phyloP scores from a whole-genome alignment of 2,329 filamentous ascomycete species.

The Ophiostoma ulmi region DNA sequence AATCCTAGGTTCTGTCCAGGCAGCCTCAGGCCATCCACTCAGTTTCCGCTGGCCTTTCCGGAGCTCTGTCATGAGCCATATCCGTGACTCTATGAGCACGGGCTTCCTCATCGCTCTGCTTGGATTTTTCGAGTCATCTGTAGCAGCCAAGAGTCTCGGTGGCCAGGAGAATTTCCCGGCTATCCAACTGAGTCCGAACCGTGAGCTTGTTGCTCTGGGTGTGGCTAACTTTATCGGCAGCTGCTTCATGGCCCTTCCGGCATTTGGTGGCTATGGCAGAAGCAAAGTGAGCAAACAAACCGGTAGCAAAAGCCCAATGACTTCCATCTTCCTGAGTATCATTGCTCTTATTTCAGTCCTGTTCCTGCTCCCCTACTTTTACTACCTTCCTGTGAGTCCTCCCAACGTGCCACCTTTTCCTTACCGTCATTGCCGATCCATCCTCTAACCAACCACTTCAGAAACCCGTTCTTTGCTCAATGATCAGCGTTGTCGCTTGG shows the following conservation, averaged over 20 bases:
- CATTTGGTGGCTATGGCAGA: conserved; percentile 91
- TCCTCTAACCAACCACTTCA: neutral
- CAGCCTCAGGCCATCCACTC: conserved; percentile 66
- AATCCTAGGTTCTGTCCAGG: conserved; percentile 75
- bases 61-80: conserved; percentile 68
- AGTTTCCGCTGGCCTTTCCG: conserved; percentile 83
- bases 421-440: no score
- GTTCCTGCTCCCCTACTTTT: conserved; percentile 84
- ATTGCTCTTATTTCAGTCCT: conserved; percentile 77
- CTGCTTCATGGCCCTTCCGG: conserved; percentile 86
- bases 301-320: conserved; percentile 89
- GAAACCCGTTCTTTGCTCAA: conserved; percentile 86
- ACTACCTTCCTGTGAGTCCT: conserved; percentile 73
- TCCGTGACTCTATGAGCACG: conserved; percentile 81
- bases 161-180: conserved; percentile 65
- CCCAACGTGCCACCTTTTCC: neutral
- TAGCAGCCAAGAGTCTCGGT: conserved; percentile 86
- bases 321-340: conserved; percentile 76
- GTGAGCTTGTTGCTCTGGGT: conserved; percentile 87
- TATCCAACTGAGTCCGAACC: conserved; percentile 81
- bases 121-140: conserved; percentile 97
- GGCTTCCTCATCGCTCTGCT: conserved; percentile 89
- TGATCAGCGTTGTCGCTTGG: conserved; percentile 93
- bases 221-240: conserved; percentile 86
- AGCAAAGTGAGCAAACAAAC: conserved; percentile 94